These are phyloP conservation scores for Zostera marina DNA, from an alignment of 116 monocot species.

Conservation along the genomic window DNA sequence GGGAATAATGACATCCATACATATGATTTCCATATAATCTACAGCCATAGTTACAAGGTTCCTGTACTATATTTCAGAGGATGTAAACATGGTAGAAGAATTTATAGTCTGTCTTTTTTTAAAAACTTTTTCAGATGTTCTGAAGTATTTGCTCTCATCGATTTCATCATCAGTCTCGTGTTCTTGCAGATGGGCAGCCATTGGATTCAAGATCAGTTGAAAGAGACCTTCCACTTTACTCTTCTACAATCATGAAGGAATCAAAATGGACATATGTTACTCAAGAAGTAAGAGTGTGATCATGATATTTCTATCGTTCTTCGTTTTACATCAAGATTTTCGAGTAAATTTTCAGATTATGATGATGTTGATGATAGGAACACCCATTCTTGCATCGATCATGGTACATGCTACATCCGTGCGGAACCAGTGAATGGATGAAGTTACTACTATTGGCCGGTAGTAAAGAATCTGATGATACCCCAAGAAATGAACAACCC, in stretches of 20 bases:
- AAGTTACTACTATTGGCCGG: constrained; percentile 25
- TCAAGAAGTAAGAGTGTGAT: constrained; percentile 41
- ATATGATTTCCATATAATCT: constrained; percentile 22
- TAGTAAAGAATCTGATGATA: background rate
- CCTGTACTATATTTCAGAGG: constrained; percentile 88
- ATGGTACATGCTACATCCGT: constrained; percentile 85
- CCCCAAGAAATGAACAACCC: too few relatives aligned
- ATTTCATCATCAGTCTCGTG: too few relatives aligned
- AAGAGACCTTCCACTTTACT: constrained; percentile 48
- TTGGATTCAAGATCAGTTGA: constrained; percentile 36
- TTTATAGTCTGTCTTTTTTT: background rate
- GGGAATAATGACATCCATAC: constrained; percentile 2
- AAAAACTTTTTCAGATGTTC: background rate
- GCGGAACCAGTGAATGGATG: constrained; percentile 96
- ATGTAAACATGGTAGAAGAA: constrained; percentile 42
- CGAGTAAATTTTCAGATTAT: background rate
- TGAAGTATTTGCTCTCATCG: background rate
- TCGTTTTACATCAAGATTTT: background rate
- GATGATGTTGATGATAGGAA: constrained; percentile 27
- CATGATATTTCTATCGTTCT: background rate
- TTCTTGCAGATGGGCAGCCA: constrained; percentile 48
- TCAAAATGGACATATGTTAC: constrained; percentile 96
- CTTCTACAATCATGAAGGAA: constrained; percentile 28
- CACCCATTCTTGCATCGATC: constrained; percentile 75
- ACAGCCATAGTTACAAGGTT: constrained; percentile 45